These are phyloP conservation scores for Linum lewisii DNA, from an alignment of 345 rosid species.

Conservation along the genomic window DNA sequence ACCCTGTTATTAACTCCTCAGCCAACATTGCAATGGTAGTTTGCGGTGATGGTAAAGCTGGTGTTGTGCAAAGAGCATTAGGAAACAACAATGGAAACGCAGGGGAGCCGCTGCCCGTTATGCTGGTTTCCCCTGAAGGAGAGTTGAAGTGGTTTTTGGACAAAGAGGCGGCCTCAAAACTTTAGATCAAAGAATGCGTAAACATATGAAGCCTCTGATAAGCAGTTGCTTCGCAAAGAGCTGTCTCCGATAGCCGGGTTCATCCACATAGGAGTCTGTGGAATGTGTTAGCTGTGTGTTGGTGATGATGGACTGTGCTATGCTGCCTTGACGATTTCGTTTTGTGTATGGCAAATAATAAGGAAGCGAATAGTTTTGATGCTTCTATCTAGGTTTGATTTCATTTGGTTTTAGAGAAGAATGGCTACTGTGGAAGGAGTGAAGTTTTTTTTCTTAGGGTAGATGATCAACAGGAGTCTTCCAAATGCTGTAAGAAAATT, in stretches of 20 bases:
- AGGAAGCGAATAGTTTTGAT: neutral
- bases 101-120: conserved; percentile 38
- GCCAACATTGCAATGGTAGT: conserved; percentile 62
- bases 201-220: neutral
- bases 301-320: no score
- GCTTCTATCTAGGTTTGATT: no score
- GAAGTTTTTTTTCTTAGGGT: no score
- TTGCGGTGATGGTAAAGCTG: conserved; percentile 60
- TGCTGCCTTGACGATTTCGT: neutral
- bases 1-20: conserved; percentile 79
- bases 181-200: conserved; percentile 14
- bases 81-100: conserved; percentile 25
- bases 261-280: no score
- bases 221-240: no score
- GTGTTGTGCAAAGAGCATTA: conserved; percentile 43
- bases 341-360: neutral
- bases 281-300: no score
- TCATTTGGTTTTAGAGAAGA: no score
- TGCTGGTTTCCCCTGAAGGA: conserved; percentile 56
- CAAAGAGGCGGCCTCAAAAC: conserved; percentile 69
- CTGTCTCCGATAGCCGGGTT: no score
- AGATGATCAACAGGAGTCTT: no score
- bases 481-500: no score
- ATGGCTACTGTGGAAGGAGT: no score
- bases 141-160: conserved; percentile 82